Evolutionary conservation across 495 filamentous ascomycete species (phyloP).

Genomic region (Hypomontagnella monticulosa): DNA sequence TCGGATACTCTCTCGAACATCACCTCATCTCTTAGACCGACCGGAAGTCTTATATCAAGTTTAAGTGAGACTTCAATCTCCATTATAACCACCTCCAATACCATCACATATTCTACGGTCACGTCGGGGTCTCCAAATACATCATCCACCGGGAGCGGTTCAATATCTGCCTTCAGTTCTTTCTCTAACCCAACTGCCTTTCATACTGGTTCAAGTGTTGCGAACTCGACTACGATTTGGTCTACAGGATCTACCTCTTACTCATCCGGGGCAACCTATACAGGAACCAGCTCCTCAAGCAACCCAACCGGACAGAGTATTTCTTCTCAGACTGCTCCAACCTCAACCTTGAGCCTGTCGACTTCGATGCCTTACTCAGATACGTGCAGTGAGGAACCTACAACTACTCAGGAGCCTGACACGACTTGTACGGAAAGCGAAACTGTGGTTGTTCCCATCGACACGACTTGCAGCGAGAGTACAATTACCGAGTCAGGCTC

Average conservation of each 20-base stretch:
- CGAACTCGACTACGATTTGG: slow-evolving; percentile 33
- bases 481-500: slow-evolving; percentile 34
- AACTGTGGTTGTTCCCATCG: slow-evolving; percentile 15
- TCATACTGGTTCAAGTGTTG: too few relatives aligned
- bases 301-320: slow-evolving; percentile 15
- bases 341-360: slow-evolving; percentile 2
- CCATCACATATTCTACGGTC: neutral
- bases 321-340: slow-evolving; percentile 19
- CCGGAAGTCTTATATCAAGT: slow-evolving; percentile 6
- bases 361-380: slow-evolving; percentile 17
- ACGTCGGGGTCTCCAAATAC: slow-evolving; percentile 5
- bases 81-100: slow-evolving; percentile 6
- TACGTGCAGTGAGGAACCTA: slow-evolving; percentile 33
- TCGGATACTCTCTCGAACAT: slow-evolving; percentile 20
- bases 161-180: slow-evolving; percentile 22
- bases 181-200: slow-evolving; percentile 33
- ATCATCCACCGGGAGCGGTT: neutral
- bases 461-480: slow-evolving; percentile 44
- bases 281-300: slow-evolving; percentile 7
- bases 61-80: neutral
- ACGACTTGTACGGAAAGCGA: slow-evolving; percentile 45
- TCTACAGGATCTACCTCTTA: slow-evolving; percentile 11
- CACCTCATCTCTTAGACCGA: neutral
- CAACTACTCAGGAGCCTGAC: slow-evolving; percentile 33
- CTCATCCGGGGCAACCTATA: slow-evolving; percentile 1